A percentile compares a stretch with the other conserved stretches of the same genome.
Conservation (phyloP, 257 asterid species). For the Ligustrum vulgare region DNA sequence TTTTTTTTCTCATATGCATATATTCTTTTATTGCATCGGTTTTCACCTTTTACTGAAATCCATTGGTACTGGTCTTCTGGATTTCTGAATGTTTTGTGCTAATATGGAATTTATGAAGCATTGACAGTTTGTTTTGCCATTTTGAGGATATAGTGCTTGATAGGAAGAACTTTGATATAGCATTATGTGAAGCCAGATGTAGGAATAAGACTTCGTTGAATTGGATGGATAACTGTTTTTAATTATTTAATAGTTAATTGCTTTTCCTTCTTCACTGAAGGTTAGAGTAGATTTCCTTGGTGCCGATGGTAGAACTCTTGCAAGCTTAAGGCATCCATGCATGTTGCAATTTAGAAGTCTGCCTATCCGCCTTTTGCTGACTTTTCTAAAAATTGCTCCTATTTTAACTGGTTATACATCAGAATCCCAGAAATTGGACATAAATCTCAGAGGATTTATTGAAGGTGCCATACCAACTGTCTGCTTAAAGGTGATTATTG, state of each 20-base stretch:
- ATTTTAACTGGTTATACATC: slow-evolving; percentile 67
- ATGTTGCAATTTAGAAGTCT: slow-evolving; percentile 74
- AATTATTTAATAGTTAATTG: slow-evolving; percentile 12
- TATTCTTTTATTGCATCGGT: background rate
- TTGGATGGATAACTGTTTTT: background rate
- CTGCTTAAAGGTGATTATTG: slow-evolving; percentile 61
- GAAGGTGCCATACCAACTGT: slow-evolving; percentile 72
- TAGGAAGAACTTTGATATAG: background rate
- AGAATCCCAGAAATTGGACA: slow-evolving; percentile 67
- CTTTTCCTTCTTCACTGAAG: slow-evolving; percentile 37
- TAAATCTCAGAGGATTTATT: slow-evolving; percentile 49
- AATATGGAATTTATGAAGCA: background rate
- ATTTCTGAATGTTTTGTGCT: background rate
- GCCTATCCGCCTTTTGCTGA: slow-evolving; percentile 61
- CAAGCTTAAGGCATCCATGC: slow-evolving; percentile 69
- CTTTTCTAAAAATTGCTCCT: slow-evolving; percentile 67
- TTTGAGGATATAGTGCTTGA: background rate
- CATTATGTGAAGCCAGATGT: background rate
- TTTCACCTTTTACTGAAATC: background rate
- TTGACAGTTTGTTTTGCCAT: background rate
- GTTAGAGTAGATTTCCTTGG: slow-evolving; percentile 73
- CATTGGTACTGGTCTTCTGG: background rate
- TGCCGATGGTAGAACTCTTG: slow-evolving; percentile 50
- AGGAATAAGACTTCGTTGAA: background rate
- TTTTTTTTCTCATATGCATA: too few relatives aligned